A percentile compares a stretch with the other conserved stretches of the same genome.
phyloP scores from a whole-genome alignment of 495 filamentous ascomycete genomes.

The Coniosporium apollinis region DNA sequence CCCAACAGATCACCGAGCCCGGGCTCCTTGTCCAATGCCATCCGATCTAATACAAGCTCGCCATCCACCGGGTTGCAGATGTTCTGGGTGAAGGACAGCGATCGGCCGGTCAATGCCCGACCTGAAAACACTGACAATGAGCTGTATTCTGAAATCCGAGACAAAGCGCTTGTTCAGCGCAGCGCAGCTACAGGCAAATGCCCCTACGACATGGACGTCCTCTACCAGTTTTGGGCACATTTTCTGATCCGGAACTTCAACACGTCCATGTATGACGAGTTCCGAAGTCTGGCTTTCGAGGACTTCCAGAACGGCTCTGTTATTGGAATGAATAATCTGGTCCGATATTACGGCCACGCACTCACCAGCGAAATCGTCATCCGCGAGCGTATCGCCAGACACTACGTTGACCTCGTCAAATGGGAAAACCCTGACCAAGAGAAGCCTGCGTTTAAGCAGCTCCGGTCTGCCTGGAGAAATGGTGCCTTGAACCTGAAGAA shows the following conservation, averaged over 20 bases:
- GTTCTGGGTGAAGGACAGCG: constrained; percentile 34
- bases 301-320: constrained; percentile 37
- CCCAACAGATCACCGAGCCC: not conserved
- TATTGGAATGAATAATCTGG: constrained; percentile 36
- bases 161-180: constrained; percentile 41
- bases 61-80: constrained; percentile 5
- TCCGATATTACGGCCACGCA: constrained; percentile 41
- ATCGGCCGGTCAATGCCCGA: constrained; percentile 22
- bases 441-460: constrained; percentile 30
- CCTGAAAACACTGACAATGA: constrained; percentile 32
- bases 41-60: no score
- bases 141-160: constrained; percentile 37
- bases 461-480: constrained; percentile 35
- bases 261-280: constrained; percentile 62
- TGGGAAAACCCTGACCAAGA: constrained; percentile 21
- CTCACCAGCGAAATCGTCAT: constrained; percentile 32
- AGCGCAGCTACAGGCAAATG: constrained; percentile 30
- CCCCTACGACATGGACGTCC: constrained; percentile 42
- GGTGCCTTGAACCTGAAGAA: constrained; percentile 37
- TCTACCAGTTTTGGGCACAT: constrained; percentile 69
- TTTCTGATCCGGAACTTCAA: constrained; percentile 65
- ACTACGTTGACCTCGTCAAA: constrained; percentile 37
- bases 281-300: constrained; percentile 50
- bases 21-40: no score
- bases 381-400: constrained; percentile 31